These are phyloP conservation scores for Filobasidium floriforme DNA, from an alignment of 768 basidiomycete genomes.

Conservation along the genomic window DNA sequence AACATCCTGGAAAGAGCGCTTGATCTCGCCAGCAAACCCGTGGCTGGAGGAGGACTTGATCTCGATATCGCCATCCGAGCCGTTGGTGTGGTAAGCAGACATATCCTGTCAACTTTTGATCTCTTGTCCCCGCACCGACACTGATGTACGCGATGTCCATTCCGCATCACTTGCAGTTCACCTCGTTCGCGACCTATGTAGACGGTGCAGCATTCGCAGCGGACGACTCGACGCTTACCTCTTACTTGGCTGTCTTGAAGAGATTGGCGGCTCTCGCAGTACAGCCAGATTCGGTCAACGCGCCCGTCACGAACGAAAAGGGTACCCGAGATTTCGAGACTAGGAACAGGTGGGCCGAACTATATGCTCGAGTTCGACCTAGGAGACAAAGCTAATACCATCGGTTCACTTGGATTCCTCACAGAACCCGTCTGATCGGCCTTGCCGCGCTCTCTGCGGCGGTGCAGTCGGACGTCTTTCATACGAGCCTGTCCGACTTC, in stretches of 20 bases:
- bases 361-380: too few relatives aligned
- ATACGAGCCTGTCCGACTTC: constrained; percentile 65
- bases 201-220: constrained; percentile 75
- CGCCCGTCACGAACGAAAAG: constrained; percentile 3
- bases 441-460: constrained; percentile 73
- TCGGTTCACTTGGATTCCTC: neutral
- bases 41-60: constrained; percentile 28
- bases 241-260: constrained; percentile 62
- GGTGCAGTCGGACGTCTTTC: constrained; percentile 74
- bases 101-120: constrained; percentile 50
- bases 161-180: constrained; percentile 55
- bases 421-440: constrained; percentile 74
- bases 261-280: constrained; percentile 55
- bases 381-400: too few relatives aligned
- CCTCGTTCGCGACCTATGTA: constrained; percentile 85
- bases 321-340: constrained; percentile 60
- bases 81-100: constrained; percentile 53
- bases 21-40: constrained; percentile 28
- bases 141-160: neutral
- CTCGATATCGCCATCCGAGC: constrained; percentile 48
- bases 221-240: constrained; percentile 60
- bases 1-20: constrained; percentile 33
- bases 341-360: constrained; percentile 57
- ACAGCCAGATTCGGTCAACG: neutral
- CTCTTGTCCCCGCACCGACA: constrained; percentile 10